These are phyloP conservation scores for Panicum miliaceum DNA, from an alignment of 176 grass and related monocot species.

Conservation along the genomic window DNA sequence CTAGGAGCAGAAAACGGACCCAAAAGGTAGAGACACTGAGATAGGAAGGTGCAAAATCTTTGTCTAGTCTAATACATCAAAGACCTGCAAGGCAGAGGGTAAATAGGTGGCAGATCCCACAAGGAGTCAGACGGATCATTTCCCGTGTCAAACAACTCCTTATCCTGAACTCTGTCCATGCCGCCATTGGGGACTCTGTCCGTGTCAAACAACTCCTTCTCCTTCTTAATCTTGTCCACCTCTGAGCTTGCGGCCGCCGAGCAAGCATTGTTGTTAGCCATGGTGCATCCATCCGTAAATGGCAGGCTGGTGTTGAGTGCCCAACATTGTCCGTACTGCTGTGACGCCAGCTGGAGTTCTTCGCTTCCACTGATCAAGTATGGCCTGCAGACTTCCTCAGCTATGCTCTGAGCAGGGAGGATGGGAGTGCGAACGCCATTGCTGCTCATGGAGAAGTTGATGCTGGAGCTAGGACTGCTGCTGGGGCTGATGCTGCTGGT, in stretches of 20 bases:
- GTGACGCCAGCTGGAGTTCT: constrained; percentile 30
- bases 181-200: constrained; percentile 3
- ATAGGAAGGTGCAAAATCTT: constrained; percentile 11
- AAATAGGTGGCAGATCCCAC: constrained; percentile 68
- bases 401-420: neutral
- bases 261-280: neutral
- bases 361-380: constrained; percentile 34
- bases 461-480: constrained; percentile 36
- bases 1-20: constrained; percentile 41
- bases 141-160: constrained; percentile 37
- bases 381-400: constrained; percentile 37
- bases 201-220: constrained; percentile 50
- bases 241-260: constrained; percentile 31
- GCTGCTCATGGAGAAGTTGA: constrained; percentile 40
- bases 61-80: constrained; percentile 48
- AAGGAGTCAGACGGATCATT: constrained; percentile 56
- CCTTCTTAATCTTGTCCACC: constrained; percentile 46
- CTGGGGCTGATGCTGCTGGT: constrained; percentile 3
- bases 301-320: constrained; percentile 24
- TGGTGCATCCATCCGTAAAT: neutral
- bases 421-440: neutral
- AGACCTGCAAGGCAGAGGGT: constrained; percentile 52
- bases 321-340: constrained; percentile 41
- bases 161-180: constrained; percentile 40
- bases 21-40: constrained; percentile 4